Evolutionary conservation across 192 early-diverging fungal species (phyloP).

Genomic region (Dissophora ornata): DNA sequence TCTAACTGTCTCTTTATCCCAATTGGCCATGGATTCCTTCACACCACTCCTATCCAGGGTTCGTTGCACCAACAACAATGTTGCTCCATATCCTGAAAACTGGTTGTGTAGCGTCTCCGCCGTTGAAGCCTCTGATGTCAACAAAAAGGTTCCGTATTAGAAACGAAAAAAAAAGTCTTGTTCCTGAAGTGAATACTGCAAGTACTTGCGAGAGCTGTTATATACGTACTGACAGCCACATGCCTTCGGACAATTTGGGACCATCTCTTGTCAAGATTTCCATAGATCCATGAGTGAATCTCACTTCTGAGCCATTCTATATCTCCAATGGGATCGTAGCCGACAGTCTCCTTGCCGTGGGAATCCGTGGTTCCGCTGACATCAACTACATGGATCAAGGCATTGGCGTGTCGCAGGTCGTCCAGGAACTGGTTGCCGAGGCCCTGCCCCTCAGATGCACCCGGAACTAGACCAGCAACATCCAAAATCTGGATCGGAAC

Average conservation of each 20-base stretch:
- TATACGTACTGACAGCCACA: conserved; percentile 63
- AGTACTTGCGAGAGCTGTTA: too few relatives aligned
- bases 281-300: conserved; percentile 80
- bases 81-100: conserved; percentile 73
- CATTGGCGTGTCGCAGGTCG: conserved; percentile 81
- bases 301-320: conserved; percentile 84
- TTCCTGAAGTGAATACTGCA: not conserved
- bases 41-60: conserved; percentile 63
- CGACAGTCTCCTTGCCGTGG: conserved; percentile 77
- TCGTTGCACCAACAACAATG: conserved; percentile 54
- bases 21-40: conserved; percentile 70
- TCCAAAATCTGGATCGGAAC: conserved; percentile 83
- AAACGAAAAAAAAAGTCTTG: not conserved
- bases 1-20: conserved; percentile 69
- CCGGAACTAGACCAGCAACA: conserved; percentile 87
- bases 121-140: conserved; percentile 57
- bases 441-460: conserved; percentile 78
- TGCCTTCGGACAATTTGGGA: conserved; percentile 73
- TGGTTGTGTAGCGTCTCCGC: conserved; percentile 71
- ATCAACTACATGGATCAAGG: conserved; percentile 87
- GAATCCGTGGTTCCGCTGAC: conserved; percentile 86
- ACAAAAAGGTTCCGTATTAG: not conserved
- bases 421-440: conserved; percentile 87
- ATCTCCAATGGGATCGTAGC: conserved; percentile 87
- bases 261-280: conserved; percentile 80